These are phyloP conservation scores for Ceratobasidium sp. DNA, from an alignment of 1,284 basidiomycete species.

Conservation along the genomic window DNA sequence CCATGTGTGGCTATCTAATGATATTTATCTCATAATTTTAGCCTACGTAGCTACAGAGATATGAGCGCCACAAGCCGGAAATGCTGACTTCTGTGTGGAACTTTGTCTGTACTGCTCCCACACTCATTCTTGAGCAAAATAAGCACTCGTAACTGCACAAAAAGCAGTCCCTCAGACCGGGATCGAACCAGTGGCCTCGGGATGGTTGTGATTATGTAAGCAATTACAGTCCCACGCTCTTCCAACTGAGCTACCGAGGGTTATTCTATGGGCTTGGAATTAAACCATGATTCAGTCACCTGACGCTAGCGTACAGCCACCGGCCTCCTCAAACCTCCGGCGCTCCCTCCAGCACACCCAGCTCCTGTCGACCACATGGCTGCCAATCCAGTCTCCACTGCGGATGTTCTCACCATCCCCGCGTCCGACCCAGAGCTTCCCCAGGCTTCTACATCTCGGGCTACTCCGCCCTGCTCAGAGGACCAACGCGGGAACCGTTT, in stretches of 20 bases:
- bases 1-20: no score
- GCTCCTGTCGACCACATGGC: slow-evolving; percentile 1
- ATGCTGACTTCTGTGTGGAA: not conserved
- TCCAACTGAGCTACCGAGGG: slow-evolving; percentile 47
- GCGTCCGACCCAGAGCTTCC: slow-evolving; percentile 13
- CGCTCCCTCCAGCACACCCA: not conserved
- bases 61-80: not conserved
- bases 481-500: slow-evolving; percentile 65
- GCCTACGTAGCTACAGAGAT: no score
- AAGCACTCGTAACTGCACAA: not conserved
- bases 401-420: slow-evolving; percentile 33
- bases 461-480: slow-evolving; percentile 15
- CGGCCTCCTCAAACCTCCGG: not conserved
- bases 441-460: slow-evolving; percentile 31
- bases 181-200: slow-evolving; percentile 42
- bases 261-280: not conserved
- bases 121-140: not conserved
- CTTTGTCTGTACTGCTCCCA: not conserved
- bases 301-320: not conserved
- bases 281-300: no score
- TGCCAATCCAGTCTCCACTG: slow-evolving; percentile 29
- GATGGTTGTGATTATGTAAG: slow-evolving; percentile 31
- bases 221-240: slow-evolving; percentile 47
- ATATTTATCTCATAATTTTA: no score
- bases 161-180: slow-evolving; percentile 39